These are phyloP conservation scores for Coprinopsis cinerea DNA, from an alignment of 768 basidiomycete genomes.

Conservation along the genomic window DNA sequence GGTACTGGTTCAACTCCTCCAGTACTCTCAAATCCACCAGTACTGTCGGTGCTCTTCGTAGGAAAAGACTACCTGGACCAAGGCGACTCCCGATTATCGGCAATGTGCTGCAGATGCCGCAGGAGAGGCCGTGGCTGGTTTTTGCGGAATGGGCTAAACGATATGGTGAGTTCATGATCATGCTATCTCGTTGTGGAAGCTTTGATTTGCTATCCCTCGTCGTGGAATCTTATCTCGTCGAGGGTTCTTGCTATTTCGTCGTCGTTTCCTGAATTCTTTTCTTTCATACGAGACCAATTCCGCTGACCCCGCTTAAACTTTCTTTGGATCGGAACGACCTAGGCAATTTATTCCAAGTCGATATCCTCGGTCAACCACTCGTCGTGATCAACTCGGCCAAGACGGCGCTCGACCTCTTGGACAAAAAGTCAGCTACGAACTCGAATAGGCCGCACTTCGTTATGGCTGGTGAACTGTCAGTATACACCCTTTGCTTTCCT, in stretches of 20 bases:
- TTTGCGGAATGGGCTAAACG: slow-evolving; percentile 9
- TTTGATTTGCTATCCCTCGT: too few species aligned
- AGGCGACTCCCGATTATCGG: slow-evolving; percentile 11
- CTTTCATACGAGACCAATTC: too few species aligned
- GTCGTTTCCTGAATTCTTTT: not conserved
- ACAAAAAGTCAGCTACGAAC: slow-evolving; percentile 12
- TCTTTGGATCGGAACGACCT: slow-evolving; percentile 6
- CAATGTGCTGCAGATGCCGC: slow-evolving; percentile 11
- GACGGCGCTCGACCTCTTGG: slow-evolving; percentile 11
- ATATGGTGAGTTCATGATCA: slow-evolving; percentile 7
- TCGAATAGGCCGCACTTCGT: slow-evolving; percentile 17
- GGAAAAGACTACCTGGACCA: slow-evolving; percentile 6
- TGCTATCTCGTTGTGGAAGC: not conserved
- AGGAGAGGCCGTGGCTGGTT: not conserved
- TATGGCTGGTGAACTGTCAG: slow-evolving; percentile 16
- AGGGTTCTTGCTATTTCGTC: not conserved
- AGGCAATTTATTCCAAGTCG: slow-evolving; percentile 7
- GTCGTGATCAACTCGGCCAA: slow-evolving; percentile 12
- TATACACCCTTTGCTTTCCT: slow-evolving; percentile 3
- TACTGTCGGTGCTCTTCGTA: too few species aligned
- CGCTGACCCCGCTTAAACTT: too few species aligned
- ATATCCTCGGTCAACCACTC: slow-evolving; percentile 12
- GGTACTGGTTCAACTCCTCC: not conserved
- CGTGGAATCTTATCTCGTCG: too few species aligned
- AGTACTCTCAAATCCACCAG: not conserved